phyloP scores from a whole-genome alignment of 805 yeast species.

The Lipomyces sp. region DNA sequence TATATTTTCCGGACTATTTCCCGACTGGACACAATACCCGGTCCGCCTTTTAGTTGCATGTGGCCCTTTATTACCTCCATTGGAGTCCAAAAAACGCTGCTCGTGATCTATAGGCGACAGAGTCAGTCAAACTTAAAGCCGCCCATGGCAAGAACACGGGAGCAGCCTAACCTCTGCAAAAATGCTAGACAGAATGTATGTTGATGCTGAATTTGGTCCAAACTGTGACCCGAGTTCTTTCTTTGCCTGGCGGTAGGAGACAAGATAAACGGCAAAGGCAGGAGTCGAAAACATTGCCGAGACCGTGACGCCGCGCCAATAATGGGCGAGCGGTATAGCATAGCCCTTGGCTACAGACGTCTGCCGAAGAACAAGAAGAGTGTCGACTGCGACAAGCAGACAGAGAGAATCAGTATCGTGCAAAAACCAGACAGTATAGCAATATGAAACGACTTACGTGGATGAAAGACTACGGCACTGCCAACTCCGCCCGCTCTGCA shows the following conservation, averaged over 20 bases:
- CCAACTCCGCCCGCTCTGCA: constrained; percentile 28
- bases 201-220: constrained; percentile 16
- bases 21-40: constrained; percentile 18
- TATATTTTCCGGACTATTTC: constrained; percentile 41
- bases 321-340: constrained; percentile 20
- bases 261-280: constrained; percentile 43
- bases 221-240: constrained; percentile 28
- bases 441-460: constrained; percentile 6
- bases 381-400: constrained; percentile 16
- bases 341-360: constrained; percentile 12
- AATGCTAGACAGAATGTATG: constrained; percentile 15
- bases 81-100: constrained; percentile 44
- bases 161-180: constrained; percentile 16
- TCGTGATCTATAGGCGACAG: constrained; percentile 30
- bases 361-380: constrained; percentile 21
- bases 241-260: constrained; percentile 43
- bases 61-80: constrained; percentile 48
- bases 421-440: background rate
- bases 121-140: background rate
- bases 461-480: constrained; percentile 25
- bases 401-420: background rate
- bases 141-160: background rate
- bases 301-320: constrained; percentile 40
- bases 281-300: constrained; percentile 42
- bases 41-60: constrained; percentile 38